Evolutionary conservation across 148 eudicot genomes (phyloP).

Genomic region (Silene conica): DNA sequence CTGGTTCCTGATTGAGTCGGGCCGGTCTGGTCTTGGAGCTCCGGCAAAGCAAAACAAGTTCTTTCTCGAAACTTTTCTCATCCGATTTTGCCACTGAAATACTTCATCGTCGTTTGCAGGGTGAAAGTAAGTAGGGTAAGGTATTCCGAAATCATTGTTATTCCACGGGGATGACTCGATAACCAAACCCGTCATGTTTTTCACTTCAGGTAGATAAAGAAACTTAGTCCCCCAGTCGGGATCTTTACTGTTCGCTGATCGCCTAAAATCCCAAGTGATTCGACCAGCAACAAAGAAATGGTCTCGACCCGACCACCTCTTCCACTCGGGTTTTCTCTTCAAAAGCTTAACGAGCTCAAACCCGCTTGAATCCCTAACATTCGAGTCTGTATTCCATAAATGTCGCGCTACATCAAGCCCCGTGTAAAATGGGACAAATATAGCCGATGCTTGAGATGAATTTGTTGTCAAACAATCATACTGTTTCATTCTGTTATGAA

Average conservation of each 20-base stretch:
- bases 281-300: conserved; percentile 69
- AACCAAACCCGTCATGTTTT: conserved; percentile 42
- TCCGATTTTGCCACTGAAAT: conserved; percentile 43
- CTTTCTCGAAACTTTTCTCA: conserved; percentile 34
- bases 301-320: conserved; percentile 48
- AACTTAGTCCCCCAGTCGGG: conserved; percentile 66
- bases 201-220: conserved; percentile 42
- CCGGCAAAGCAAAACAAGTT: conserved; percentile 68
- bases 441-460: conserved; percentile 53
- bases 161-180: conserved; percentile 59
- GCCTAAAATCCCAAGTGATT: conserved; percentile 66
- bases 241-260: conserved; percentile 38
- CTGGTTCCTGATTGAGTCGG: conserved; percentile 50
- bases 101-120: conserved; percentile 43
- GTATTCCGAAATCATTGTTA: conserved; percentile 55
- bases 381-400: conserved; percentile 47
- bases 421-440: conserved; percentile 68
- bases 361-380: conserved; percentile 39
- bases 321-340: conserved; percentile 47
- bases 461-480: conserved; percentile 61
- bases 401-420: conserved; percentile 67
- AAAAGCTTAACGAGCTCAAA: conserved; percentile 44
- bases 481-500: conserved; percentile 46
- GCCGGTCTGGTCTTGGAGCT: conserved; percentile 45
- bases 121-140: conserved; percentile 79